Evolutionary conservation across 768 basidiomycete species (phyloP).

Genomic region (Collybia mongolica): DNA sequence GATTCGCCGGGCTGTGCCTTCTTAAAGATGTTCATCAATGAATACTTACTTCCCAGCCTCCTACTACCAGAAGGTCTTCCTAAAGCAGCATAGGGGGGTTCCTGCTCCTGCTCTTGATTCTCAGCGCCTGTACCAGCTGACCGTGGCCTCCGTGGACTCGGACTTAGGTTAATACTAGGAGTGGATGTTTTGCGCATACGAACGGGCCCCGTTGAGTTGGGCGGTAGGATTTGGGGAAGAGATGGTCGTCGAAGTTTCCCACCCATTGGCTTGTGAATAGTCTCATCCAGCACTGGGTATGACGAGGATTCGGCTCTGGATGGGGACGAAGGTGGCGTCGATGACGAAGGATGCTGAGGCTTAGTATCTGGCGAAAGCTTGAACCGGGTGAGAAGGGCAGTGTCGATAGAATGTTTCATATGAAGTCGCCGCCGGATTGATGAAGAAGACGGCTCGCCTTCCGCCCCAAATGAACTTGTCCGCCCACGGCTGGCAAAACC

Average conservation of each 20-base stretch:
- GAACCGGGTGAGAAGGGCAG: constrained; percentile 57
- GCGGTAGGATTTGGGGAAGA: constrained; percentile 53
- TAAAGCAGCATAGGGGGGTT: constrained; percentile 18
- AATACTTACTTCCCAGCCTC: constrained; percentile 68
- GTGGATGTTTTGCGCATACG: constrained; percentile 35
- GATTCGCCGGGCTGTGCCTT: constrained; percentile 43
- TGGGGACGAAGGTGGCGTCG: constrained; percentile 43
- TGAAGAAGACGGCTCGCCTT: constrained; percentile 23
- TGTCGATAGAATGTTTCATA: constrained; percentile 80
- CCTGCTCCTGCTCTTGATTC: constrained; percentile 22
- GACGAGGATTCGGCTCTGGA: constrained; percentile 44
- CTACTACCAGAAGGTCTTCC: constrained; percentile 32
- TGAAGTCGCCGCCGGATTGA: constrained; percentile 52
- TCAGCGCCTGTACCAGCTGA: constrained; percentile 74
- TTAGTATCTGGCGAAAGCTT: constrained; percentile 25
- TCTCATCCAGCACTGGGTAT: constrained; percentile 28
- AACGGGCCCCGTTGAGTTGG: constrained; percentile 22
- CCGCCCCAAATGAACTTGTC: constrained; percentile 18
- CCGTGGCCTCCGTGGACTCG: constrained; percentile 54
- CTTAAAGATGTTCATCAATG: constrained; percentile 73
- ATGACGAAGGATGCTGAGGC: constrained; percentile 24
- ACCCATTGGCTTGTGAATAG: constrained; percentile 27
- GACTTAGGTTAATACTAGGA: constrained; percentile 22
- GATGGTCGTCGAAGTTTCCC: constrained; percentile 61
- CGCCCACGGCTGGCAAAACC: constrained; percentile 13